phyloP scores from a whole-genome alignment of 805 yeast genomes.

The Yamadazyma laniorum region DNA sequence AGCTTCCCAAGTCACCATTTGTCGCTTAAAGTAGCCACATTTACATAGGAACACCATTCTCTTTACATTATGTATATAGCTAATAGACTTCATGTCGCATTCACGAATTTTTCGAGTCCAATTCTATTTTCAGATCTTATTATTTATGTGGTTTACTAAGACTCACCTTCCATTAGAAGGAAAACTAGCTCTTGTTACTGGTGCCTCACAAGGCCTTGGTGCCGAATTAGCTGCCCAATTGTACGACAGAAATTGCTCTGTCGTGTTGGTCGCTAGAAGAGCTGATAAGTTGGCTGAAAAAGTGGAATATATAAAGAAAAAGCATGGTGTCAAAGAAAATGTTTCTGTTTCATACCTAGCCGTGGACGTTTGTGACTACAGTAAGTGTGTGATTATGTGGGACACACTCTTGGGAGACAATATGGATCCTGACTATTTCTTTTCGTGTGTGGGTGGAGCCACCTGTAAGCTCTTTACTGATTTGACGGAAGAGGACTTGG shows the following conservation, averaged over 20 bases:
- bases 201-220: slow-evolving; percentile 95
- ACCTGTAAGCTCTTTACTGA: slow-evolving; percentile 77
- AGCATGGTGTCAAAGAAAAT: slow-evolving; percentile 19
- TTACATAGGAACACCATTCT: too few species aligned
- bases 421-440: slow-evolving; percentile 66
- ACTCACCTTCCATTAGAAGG: slow-evolving; percentile 38
- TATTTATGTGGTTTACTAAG: slow-evolving; percentile 7
- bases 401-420: slow-evolving; percentile 22
- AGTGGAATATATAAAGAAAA: slow-evolving; percentile 39
- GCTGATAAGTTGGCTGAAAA: slow-evolving; percentile 54
- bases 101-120: background rate
- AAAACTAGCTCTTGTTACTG: slow-evolving; percentile 72
- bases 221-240: slow-evolving; percentile 66
- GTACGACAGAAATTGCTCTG: slow-evolving; percentile 55
- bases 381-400: slow-evolving; percentile 47
- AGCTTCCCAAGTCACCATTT: slow-evolving; percentile 36
- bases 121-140: too few species aligned
- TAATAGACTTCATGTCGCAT: background rate
- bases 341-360: slow-evolving; percentile 41
- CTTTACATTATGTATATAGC: too few species aligned
- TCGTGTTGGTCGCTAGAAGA: slow-evolving; percentile 77
- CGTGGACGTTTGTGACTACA: slow-evolving; percentile 66
- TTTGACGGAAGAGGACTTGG: slow-evolving; percentile 54
- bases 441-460: slow-evolving; percentile 88
- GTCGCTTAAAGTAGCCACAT: slow-evolving; percentile 12